Percentiles rank a stretch among this genome's conserved stretches.
Evolutionary conservation across 331 rosid species (phyloP).

Genomic region (Malus hybrid): DNA sequence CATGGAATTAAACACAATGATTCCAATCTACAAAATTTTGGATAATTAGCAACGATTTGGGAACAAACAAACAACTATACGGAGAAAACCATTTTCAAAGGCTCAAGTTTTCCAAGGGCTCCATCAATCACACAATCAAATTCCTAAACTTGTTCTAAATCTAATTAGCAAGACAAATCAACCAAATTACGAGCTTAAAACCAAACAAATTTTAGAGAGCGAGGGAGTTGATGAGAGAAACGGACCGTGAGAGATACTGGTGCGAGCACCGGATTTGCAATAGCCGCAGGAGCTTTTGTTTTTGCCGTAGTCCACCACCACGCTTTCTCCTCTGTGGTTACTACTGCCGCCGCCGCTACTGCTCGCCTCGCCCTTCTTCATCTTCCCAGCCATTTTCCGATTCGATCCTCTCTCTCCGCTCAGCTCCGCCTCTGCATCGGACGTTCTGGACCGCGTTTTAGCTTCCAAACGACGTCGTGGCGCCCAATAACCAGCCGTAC

Average conservation of each 20-base stretch:
- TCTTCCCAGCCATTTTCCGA: slow-evolving; percentile 43
- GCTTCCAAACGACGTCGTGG: background rate
- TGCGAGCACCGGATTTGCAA: slow-evolving; percentile 49
- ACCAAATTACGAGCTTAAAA: background rate
- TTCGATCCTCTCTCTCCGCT: background rate
- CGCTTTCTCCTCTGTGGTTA: slow-evolving; percentile 35
- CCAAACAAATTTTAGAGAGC: background rate
- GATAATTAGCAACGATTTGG: background rate
- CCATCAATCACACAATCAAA: background rate
- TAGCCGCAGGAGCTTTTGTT: slow-evolving; percentile 62
- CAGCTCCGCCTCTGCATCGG: background rate
- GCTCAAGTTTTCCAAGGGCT: background rate
- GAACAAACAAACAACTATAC: background rate
- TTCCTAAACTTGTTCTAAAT: background rate
- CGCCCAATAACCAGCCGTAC: background rate
- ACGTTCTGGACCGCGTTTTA: background rate
- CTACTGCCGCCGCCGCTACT: slow-evolving; percentile 31
- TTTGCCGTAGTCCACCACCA: slow-evolving; percentile 49
- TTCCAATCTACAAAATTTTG: background rate
- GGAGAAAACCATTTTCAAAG: background rate
- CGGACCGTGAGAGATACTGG: slow-evolving; percentile 70
- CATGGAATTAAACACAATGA: background rate
- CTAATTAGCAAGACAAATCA: background rate
- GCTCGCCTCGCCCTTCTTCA: slow-evolving; percentile 50
- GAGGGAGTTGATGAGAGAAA: background rate